A percentile compares a stretch with the other conserved stretches of the same genome.
Conservation (phyloP, 83 land plant species). For the Picea abies region DNA sequence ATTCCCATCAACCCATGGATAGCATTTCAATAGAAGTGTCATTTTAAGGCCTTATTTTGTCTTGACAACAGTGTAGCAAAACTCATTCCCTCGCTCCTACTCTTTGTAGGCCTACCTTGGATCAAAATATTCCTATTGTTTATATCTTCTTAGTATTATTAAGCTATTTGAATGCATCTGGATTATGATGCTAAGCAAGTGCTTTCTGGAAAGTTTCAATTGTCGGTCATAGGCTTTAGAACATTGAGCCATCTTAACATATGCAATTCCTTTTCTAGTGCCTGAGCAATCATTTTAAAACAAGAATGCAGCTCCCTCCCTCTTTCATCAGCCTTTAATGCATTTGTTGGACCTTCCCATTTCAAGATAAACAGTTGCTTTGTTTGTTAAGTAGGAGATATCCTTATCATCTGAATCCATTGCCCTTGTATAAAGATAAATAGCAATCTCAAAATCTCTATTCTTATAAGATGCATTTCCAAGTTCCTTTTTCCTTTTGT, state of each 20-base stretch:
- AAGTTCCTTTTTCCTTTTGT: slow-evolving; percentile 85
- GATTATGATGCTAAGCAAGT: slow-evolving; percentile 92
- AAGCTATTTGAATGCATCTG: slow-evolving; percentile 90
- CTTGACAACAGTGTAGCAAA: too few species aligned
- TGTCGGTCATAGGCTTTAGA: slow-evolving; percentile 90
- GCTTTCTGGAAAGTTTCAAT: slow-evolving; percentile 99
- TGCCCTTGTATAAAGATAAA: slow-evolving; percentile 74
- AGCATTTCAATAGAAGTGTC: too few species aligned
- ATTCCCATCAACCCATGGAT: too few species aligned
- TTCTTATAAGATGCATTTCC: slow-evolving; percentile 97
- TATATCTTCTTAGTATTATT: slow-evolving; percentile 95
- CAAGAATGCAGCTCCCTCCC: slow-evolving; percentile 92
- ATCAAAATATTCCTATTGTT: slow-evolving; percentile 91
- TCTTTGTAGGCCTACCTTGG: slow-evolving; percentile 90
- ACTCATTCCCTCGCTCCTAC: slow-evolving; percentile 73
- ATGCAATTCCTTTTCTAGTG: slow-evolving; percentile 98
- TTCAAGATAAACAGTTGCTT: slow-evolving; percentile 96
- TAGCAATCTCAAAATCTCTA: slow-evolving; percentile 87
- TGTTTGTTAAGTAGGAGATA: slow-evolving; percentile 85
- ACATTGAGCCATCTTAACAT: slow-evolving; percentile 77
- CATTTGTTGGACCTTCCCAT: slow-evolving; percentile 96
- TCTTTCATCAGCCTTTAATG: slow-evolving; percentile 87
- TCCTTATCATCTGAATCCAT: slow-evolving; percentile 91
- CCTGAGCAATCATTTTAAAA: slow-evolving; percentile 90
- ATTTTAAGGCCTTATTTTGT: too few species aligned